Base-by-base conservation (phyloP, 768 basidiomycete genomes). In the Leccinellum rugosiceps region DNA sequence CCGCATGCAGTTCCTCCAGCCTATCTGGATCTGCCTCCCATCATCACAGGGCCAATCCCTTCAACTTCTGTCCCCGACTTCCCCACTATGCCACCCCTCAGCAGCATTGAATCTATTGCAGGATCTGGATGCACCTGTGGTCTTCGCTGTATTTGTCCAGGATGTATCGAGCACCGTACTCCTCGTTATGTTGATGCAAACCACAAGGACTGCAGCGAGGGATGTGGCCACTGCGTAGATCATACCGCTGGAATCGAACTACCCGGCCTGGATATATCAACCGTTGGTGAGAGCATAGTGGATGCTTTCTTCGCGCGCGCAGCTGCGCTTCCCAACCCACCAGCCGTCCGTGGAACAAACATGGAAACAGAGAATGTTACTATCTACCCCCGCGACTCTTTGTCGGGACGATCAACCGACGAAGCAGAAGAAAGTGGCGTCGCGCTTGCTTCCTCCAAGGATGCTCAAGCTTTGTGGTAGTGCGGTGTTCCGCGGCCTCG, bases 51-150 rank as follows among this genome's bases (percentile, higher is more conserved):
- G 57, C 68, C 58, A 13, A 58, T 66, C 30, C 58, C 58, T 13
- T 52, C 66, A 13, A 50, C 70, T 9, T 50, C 51, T 15, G 21
- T 68, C 25, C 83, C 83, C 17, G 68, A 75, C 15, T 89, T 85
- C 59, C 76, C 78, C 23, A 69, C 72, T 14, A 85, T 90, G 70
- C 85, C 86, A 14, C 79, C 87, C 1, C 79, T 87, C 65, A 83
- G 79, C 63, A 73, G 76, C 44, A 78, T 86, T 45, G 74, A 75
- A 21, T 84, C 85, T 5, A 68, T 86, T 13, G 85, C 86, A 2
- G 85, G 83, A 14, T 80, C 87, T 2, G 87, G 85, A 3, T 91
- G 89, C 66, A 87, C 84, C 8, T 90, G 89, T 65, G 88, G 88
- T 30, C 69, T 82, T 44, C 73, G 74, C 41, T 92, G 89, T 65